Base-by-base conservation (phyloP, 108 stramenopile species). In the Skeletonema potamos region DNA sequence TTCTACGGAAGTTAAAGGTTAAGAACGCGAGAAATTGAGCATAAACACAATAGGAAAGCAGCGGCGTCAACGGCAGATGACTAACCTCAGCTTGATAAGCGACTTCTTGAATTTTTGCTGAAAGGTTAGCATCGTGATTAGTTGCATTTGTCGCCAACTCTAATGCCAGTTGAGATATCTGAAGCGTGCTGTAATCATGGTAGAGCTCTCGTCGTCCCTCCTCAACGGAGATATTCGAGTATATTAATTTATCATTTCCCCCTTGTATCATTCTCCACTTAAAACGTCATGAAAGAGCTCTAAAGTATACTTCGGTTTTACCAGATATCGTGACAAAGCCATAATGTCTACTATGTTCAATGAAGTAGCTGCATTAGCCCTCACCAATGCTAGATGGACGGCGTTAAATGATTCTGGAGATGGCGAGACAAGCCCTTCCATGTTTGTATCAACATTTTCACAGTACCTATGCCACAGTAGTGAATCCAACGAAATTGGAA, bases 371-470 rank as follows among this genome's bases (percentile, higher is more conserved):
- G 10, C 29, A 51, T 73, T 67, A 39, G 72, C 66, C 30, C 61
- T 66, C 13, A 8, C 13, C 26, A 77, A 65, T 34, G 34, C 17
- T 11, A 29, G 58, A 57, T 77, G 71, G 26, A 77, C 27, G 17
- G 72, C 65, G 58, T 51, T 56, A 58, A 73, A 77, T 57, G 71
- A 77, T 41, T 77, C 76, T 11, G 76, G 71, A n/a, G 76, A 64
- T 46, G 76, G 71, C 29, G 72, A 73, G 43, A 77, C 72, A 6
- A 77, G 66, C 11, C 58, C 64, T 44, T 59, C 41, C 27, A 77
- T 5, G 57, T 55, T 43, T 73, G 58, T 33, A 33, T 77, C 76
- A 26, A 73, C 65, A 41, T 72, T 56, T 6, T 72, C 64, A 39
- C 67, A 68, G 28, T 68, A 62, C 46, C 36, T 32, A 30, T 68